Percentiles rank a stretch among this genome's conserved stretches.
Conservation (phyloP, 1,284 basidiomycete genomes). For the Anthracocystis setariae region DNA sequence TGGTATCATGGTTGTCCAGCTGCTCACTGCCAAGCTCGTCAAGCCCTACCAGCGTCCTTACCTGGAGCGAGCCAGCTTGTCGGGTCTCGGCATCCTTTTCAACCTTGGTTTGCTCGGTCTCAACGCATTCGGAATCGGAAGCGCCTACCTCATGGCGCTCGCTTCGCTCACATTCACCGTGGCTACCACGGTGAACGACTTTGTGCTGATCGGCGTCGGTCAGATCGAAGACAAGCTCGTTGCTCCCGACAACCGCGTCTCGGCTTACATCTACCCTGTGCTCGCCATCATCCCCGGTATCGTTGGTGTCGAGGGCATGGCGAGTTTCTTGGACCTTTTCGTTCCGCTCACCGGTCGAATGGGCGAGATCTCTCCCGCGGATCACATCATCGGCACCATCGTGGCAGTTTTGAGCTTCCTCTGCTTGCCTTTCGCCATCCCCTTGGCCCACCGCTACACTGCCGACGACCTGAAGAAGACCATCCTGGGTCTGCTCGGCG, state of each 20-base stretch:
- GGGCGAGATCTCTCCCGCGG: constrained; percentile 72
- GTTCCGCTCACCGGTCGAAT: constrained; percentile 81
- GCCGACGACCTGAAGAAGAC: constrained; percentile 65
- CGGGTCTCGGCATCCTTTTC: constrained; percentile 53
- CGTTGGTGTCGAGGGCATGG: constrained; percentile 77
- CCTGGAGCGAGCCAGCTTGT: constrained; percentile 59
- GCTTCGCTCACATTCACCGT: constrained; percentile 71
- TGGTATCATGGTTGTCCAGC: constrained; percentile 74
- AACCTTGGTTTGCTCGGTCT: constrained; percentile 47
- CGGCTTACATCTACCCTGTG: constrained; percentile 52
- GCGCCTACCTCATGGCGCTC: constrained; percentile 76
- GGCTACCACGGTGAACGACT: constrained; percentile 59
- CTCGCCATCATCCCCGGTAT: constrained; percentile 73
- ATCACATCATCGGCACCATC: constrained; percentile 84
- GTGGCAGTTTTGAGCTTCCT: constrained; percentile 71
- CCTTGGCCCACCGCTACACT: constrained; percentile 79
- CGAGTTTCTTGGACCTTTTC: constrained; percentile 82
- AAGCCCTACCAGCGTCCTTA: constrained; percentile 68
- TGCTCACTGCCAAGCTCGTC: constrained; percentile 74
- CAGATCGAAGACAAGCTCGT: constrained; percentile 51
- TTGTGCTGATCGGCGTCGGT: constrained; percentile 51
- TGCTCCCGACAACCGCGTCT: constrained; percentile 56
- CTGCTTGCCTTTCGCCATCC: constrained; percentile 73
- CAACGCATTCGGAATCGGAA: constrained; percentile 77
- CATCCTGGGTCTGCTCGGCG: constrained; percentile 71